Conservation (phyloP, 164 flowering plant genomes). For the Warburgia ugandensis region DNA sequence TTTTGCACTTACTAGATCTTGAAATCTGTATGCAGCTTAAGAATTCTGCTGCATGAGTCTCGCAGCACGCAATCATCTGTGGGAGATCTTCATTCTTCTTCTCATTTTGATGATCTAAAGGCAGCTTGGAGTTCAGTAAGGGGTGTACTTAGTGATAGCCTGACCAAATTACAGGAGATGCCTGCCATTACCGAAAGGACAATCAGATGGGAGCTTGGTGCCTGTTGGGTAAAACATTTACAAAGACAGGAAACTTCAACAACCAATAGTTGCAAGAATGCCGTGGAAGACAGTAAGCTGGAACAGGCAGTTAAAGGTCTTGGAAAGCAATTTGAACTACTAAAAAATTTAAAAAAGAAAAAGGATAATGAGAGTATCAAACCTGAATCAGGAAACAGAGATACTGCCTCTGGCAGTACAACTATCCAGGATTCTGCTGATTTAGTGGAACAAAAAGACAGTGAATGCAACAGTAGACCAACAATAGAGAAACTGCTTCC, state of each 20-base stretch:
- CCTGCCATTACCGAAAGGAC: constrained; percentile 20
- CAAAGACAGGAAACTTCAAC: constrained; percentile 55
- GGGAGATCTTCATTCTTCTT: no score
- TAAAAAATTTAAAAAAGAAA: constrained; percentile 65
- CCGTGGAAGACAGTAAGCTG: constrained; percentile 18
- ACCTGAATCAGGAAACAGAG: constrained; percentile 23
- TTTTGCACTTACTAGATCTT: background rate
- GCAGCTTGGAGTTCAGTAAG: constrained; percentile 30
- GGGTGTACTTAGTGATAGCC: constrained; percentile 47
- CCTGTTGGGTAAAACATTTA: constrained; percentile 82
- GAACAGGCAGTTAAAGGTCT: constrained; percentile 67
- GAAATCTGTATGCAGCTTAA: constrained; percentile 47
- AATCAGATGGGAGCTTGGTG: constrained; percentile 91
- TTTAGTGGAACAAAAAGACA: no score
- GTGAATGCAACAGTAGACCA: no score
- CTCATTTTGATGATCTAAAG: constrained; percentile 31
- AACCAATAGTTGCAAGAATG: constrained; percentile 25
- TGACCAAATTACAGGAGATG: constrained; percentile 38
- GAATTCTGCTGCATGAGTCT: constrained; percentile 54
- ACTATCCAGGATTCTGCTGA: constrained; percentile 12
- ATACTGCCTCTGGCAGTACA: constrained; percentile 7
- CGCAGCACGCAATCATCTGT: no score
- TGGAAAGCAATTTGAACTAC: constrained; percentile 70
- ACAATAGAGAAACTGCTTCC: constrained; percentile 45
- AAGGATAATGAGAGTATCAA: constrained; percentile 12